Evolutionary conservation across 768 basidiomycete species (phyloP), one percentile per base, ranked within the genome.

Genomic region (Cystobasidium tubakii): DNA sequence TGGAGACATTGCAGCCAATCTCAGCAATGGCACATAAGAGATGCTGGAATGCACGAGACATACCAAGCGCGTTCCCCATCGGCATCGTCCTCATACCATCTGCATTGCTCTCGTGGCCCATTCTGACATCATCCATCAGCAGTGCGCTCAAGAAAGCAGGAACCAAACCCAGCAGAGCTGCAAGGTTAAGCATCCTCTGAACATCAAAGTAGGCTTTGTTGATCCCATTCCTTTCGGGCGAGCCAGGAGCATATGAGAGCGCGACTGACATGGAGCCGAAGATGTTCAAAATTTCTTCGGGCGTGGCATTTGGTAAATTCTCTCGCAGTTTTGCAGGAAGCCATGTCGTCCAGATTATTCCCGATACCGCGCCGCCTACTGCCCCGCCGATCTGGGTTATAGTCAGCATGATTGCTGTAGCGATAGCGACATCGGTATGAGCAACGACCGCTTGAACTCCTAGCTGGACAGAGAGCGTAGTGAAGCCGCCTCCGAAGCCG

Each of bases 381-480:
- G 79, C 79, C 1, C 77, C 79, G 44, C 79, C 79, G 43, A 79
- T 72, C 19, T 77, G 76, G 0, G 79, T 77, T 66, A 78, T 77
- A 13, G 76, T 78, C 29, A 79, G 75, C 65, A 78, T 77, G 50
- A 77, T 70, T 12, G 79, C 78, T 4, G 77, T 79, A 15, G 75
- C 78, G 64, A 77, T 78, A 1, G 75, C 79, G 62, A 79, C 67
- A 66, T 79, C 79, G n/a, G 76, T 73, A 66, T 77, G 74, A 3
- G 62, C 63, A 0, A 78, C 79, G 0, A 79, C 77, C 6, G 66
- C 57, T 73, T 79, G 79, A 25, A 77, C 75, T 0, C 79, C 78
- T 3, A 75, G 65, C 69, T 77, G 78, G 7, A 70, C 76, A 21
- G 74, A 74, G 23, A 77, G 72, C 12, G 77, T 77, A 27, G 77